Evolutionary conservation across 306 rosid genomes (phyloP), one percentile per base, ranked within the genome.

Genomic region (Vigna trinervia): DNA sequence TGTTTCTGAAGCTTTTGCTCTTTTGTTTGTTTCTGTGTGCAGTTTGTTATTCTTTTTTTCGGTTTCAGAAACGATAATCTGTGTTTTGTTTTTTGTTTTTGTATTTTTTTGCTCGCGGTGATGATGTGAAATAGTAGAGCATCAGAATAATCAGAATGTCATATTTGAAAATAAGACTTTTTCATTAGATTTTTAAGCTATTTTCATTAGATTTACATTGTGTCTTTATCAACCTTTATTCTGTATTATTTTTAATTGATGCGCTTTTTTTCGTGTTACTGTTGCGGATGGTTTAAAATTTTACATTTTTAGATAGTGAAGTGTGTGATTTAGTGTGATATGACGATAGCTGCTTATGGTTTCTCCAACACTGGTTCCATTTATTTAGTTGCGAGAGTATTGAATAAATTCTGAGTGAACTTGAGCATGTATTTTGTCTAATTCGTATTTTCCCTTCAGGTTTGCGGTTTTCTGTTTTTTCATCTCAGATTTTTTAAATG

Each of bases 401-500:
- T 73, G 65, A 60, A 23, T 17, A 26, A 65, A 19, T 77, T 84
- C 51, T 13, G 58, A 56, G 65, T 70, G 69, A 6, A 61, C 43
- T 73, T 69, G 62, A 80, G 66, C 54, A 46, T 54, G 47, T 57
- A 39, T 28, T 51, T 82, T 62, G 11, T 74, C 51, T 78, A 43
- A 58, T 3, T 73, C 32, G 8, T 71, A 4, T 50, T 52, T 58
- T 69, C 56, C 32, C 76, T 66, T 75, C 87, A 82, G 88, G 69
- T 72, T 81, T 81, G 62, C 86, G 72, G 63, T 83, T 54, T 57
- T 68, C 53, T 75, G 64, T 52, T 82, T 39, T 83, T 76, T 67
- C 71, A 69, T 61, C 54, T 71, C 4, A 58, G 76, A 64, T 69
- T 52, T 61, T 80, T n/a, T 78, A 81, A 78, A 95, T 95, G 98